Evolutionary conservation across 495 filamentous ascomycete species (phyloP).

Genomic region (Tuber magnatum): DNA sequence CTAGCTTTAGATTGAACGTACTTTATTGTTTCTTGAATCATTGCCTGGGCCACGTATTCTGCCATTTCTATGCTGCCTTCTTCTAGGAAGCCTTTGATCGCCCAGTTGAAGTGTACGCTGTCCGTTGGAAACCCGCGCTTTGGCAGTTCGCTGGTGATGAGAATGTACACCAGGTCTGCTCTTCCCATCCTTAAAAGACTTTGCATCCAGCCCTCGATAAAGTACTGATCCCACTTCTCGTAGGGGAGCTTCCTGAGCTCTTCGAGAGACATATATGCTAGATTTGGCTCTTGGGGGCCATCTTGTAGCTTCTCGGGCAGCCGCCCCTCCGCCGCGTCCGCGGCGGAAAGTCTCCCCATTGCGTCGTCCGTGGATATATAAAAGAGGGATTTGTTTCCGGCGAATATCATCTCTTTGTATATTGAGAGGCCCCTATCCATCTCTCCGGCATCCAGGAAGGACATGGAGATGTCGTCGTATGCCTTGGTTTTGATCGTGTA

Average conservation of each 20-base stretch:
- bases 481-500: slow-evolving; percentile 19
- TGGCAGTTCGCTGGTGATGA: slow-evolving; percentile 55
- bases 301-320: not conserved
- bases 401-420: slow-evolving; percentile 32
- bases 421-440: slow-evolving; percentile 19
- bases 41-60: slow-evolving; percentile 50
- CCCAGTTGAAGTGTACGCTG: slow-evolving; percentile 54
- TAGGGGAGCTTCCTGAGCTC: slow-evolving; percentile 51
- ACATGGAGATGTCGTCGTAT: slow-evolving; percentile 38
- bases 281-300: not conserved
- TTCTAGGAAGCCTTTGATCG: slow-evolving; percentile 53
- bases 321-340: not conserved
- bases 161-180: slow-evolving; percentile 49
- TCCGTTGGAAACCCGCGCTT: slow-evolving; percentile 52
- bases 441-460: slow-evolving; percentile 31
- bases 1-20: slow-evolving; percentile 42
- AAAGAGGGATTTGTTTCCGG: slow-evolving; percentile 11
- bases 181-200: slow-evolving; percentile 57
- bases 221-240: slow-evolving; percentile 54
- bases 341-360: slow-evolving; percentile 8
- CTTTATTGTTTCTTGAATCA: slow-evolving; percentile 49
- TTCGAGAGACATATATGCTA: slow-evolving; percentile 47
- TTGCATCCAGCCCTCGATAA: slow-evolving; percentile 59
- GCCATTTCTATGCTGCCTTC: slow-evolving; percentile 47
- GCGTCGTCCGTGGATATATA: slow-evolving; percentile 12